These are phyloP conservation scores for Sclerotinia spermophila DNA, from an alignment of 2,329 filamentous ascomycete species.

Conservation along the genomic window DNA sequence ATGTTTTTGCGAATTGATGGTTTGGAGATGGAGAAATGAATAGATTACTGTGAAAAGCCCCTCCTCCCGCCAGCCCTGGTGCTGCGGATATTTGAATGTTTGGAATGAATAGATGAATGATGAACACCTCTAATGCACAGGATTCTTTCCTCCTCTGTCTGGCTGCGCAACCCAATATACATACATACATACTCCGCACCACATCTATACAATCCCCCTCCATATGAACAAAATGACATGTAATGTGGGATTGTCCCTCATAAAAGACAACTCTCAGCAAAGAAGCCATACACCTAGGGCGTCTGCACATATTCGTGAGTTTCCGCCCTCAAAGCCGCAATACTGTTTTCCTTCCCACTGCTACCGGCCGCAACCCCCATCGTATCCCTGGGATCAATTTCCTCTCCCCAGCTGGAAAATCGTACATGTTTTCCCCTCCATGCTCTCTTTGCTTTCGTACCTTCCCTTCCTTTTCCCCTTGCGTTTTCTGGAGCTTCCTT, in stretches of 20 bases:
- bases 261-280: neutral
- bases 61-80: neutral
- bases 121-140: neutral
- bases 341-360: slow-evolving; percentile 13
- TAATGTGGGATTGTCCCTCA: neutral
- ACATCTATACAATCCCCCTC: neutral
- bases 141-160: neutral
- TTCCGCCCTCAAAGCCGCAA: slow-evolving; percentile 11
- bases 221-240: neutral
- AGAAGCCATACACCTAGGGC: neutral
- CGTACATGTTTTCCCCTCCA: slow-evolving; percentile 15
- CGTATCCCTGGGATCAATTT: neutral
- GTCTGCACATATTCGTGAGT: slow-evolving; percentile 12
- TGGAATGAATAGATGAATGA: neutral
- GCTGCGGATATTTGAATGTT: neutral
- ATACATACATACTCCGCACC: neutral
- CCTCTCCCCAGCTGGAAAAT: slow-evolving; percentile 9
- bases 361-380: neutral
- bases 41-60: neutral
- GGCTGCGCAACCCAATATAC: neutral
- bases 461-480: slow-evolving; percentile 8
- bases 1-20: neutral
- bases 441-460: neutral
- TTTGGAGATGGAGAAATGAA: neutral
- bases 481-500: neutral